A percentile compares a stretch with the other conserved stretches of the same genome.
Evolutionary conservation across 208 protist genomes (phyloP).

Genomic region (Leishmania tropica): DNA sequence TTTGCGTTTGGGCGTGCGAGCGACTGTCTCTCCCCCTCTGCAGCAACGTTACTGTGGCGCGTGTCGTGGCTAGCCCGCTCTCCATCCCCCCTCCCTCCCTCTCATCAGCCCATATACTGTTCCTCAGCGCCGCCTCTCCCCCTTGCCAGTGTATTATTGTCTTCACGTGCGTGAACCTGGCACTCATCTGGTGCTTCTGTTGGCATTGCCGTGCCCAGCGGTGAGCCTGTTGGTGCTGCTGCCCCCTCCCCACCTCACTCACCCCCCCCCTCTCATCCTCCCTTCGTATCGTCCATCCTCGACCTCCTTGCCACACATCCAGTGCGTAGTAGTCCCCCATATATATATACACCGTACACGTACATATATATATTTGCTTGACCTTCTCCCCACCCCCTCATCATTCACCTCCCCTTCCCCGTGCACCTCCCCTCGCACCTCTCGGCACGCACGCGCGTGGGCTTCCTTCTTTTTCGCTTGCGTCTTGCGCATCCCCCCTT

Average conservation of each 20-base stretch:
- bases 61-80: background rate
- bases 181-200: background rate
- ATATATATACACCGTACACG: too few relatives aligned
- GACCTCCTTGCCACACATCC: background rate
- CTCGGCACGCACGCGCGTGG: background rate
- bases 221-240: background rate
- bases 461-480: background rate
- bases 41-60: background rate
- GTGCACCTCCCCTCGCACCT: background rate
- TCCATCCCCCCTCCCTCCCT: background rate
- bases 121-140: background rate
- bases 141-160: background rate
- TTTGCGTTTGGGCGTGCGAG: background rate
- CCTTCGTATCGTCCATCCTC: background rate
- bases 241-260: conserved; percentile 1
- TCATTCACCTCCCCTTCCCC: background rate
- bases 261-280: background rate
- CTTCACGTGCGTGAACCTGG: background rate
- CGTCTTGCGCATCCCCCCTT: background rate
- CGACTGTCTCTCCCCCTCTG: background rate
- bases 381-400: background rate
- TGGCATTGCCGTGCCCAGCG: background rate
- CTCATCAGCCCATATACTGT: background rate
- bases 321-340: background rate
- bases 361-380: background rate